Conservation (phyloP, 179 eudicot species). For the Spinacia oleracea region DNA sequence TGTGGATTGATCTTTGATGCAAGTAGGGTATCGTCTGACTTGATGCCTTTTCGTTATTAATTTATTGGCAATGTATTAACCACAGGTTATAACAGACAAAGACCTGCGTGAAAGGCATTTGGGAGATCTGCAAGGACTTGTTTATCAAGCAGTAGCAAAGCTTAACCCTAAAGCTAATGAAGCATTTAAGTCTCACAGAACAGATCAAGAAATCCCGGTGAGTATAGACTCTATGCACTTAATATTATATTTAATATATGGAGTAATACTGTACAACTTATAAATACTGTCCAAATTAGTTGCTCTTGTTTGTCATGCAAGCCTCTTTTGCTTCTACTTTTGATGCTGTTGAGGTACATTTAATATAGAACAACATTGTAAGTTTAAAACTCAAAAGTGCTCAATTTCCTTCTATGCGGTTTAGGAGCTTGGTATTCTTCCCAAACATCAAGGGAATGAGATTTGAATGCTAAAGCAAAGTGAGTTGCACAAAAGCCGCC, state of each 20-base stretch:
- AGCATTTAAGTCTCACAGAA: slow-evolving; percentile 54
- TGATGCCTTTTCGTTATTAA: slow-evolving; percentile 1
- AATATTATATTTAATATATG: no score
- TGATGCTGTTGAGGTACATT: no score
- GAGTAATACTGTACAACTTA: no score
- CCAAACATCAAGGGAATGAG: neutral
- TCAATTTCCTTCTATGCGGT: neutral
- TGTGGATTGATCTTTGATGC: slow-evolving; percentile 7
- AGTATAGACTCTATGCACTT: slow-evolving; percentile 18
- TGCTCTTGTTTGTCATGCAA: neutral
- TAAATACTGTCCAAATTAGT: neutral
- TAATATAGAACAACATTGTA: no score
- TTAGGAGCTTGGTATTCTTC: neutral
- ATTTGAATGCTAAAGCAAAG: neutral
- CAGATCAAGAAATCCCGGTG: slow-evolving; percentile 75
- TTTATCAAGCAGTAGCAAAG: slow-evolving; percentile 49
- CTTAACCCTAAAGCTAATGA: slow-evolving; percentile 54
- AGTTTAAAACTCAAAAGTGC: neutral
- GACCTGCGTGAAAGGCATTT: slow-evolving; percentile 79
- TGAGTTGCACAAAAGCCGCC: neutral
- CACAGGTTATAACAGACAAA: slow-evolving; percentile 64
- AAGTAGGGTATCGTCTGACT: neutral
- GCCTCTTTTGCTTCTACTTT: neutral
- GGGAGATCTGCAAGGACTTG: slow-evolving; percentile 86
- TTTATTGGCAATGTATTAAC: slow-evolving; percentile 6